Evolutionary conservation across 2,329 filamentous ascomycete species (phyloP), one percentile per base, ranked within the genome.

Genomic region (Stagonosporopsis vannaccii): DNA sequence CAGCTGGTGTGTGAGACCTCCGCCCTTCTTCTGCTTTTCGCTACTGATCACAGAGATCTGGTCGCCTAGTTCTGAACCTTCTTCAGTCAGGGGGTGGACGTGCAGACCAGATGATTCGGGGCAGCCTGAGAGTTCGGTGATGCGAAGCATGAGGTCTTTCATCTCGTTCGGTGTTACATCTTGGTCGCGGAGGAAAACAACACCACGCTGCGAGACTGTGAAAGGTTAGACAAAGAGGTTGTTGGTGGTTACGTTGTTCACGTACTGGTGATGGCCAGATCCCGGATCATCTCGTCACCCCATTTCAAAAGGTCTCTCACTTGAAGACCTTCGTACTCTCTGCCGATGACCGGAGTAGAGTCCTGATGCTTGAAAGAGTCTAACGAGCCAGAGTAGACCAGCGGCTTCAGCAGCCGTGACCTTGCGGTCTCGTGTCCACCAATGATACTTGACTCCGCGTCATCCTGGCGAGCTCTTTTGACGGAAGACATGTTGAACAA

Each of bases 161-260:
- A 67, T 88, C 83, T 60, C 81, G 82, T 33, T 90, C 74, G 67
- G 82, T 78, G 64, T 85, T 8, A 70, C 67, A 56, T 65, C 77
- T 61, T 91, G 88, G 26, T 83, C 81, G 19, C 87, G 84, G 76
- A 90, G 89, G 77, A 90, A 89, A 28, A 90, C 87, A 3, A 90
- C 88, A 9, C 87, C 87, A 0, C 88, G 84, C 57, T 85, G 83
- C 1, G 87, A 90, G 61, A 90, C 87, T 89, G 46, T 13, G 11
- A 2, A 20, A 23, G 22, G 44, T 13, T 15, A 44, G 32, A 20
- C 20, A 26, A 49, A 36, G 40, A 51, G 25, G 55, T 42, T 19
- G 20, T 13, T 20, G n/a, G 2, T 9, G 9, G 12, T 15, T 5
- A 12, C 12, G 15, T 17, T 8, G n/a, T 41, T 11, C 4, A 59